phyloP scores from a whole-genome alignment of 768 basidiomycete species.

The Kwoniella europaea region DNA sequence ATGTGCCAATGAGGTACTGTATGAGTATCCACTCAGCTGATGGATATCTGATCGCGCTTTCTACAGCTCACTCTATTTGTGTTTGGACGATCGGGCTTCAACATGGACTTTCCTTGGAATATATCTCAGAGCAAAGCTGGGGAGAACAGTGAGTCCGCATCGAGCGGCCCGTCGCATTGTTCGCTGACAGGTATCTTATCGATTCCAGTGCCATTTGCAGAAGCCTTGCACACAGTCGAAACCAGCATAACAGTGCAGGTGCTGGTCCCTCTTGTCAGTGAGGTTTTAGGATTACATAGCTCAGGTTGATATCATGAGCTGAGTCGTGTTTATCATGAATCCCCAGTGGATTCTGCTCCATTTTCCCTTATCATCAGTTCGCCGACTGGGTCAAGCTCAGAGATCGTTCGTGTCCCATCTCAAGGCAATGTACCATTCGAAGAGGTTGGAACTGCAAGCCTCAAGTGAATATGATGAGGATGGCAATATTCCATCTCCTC shows the following conservation, averaged over 20 bases:
- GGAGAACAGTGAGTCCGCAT: conserved; percentile 16
- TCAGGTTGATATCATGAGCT: too few species aligned
- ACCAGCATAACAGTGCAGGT: conserved; percentile 25
- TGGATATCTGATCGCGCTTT: too few species aligned
- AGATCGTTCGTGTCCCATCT: conserved; percentile 26
- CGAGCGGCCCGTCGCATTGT: too few species aligned
- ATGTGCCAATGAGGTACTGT: too few species aligned
- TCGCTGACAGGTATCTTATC: too few species aligned
- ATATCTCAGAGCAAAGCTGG: conserved; percentile 20
- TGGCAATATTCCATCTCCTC: neutral
- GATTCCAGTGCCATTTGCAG: conserved; percentile 28
- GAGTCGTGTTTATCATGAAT: neutral
- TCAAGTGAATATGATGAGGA: conserved; percentile 12
- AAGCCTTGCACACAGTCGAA: conserved; percentile 31
- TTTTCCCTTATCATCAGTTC: conserved; percentile 4
- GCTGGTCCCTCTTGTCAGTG: conserved; percentile 17
- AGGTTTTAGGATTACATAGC: too few species aligned
- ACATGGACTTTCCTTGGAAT: conserved; percentile 29
- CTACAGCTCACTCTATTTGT: conserved; percentile 28
- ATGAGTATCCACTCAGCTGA: too few species aligned
- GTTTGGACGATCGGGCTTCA: conserved; percentile 30
- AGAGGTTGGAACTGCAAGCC: conserved; percentile 2
- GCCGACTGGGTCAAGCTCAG: conserved; percentile 25
- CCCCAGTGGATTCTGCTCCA: neutral
- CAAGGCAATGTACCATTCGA: conserved; percentile 17